These are phyloP conservation scores for Crepidotus variabilis DNA, from an alignment of 768 basidiomycete species.

Conservation along the genomic window DNA sequence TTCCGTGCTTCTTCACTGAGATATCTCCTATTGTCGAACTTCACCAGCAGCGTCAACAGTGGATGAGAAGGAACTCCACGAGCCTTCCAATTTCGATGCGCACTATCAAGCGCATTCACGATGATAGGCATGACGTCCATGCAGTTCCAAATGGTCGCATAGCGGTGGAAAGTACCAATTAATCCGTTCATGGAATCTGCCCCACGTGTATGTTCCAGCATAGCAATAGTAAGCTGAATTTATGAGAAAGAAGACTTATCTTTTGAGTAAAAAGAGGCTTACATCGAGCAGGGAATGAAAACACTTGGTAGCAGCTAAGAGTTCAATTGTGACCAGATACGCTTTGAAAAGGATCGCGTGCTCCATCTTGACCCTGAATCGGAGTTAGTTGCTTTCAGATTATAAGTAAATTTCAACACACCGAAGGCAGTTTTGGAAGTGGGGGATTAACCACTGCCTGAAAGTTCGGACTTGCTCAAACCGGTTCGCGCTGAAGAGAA, in stretches of 20 bases:
- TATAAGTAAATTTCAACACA: slow-evolving; percentile 22
- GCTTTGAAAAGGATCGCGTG: slow-evolving; percentile 41
- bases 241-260: slow-evolving; percentile 5
- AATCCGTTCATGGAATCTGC: slow-evolving; percentile 54
- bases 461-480: slow-evolving; percentile 75
- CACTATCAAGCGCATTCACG: slow-evolving; percentile 53
- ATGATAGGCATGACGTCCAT: slow-evolving; percentile 62
- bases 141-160: slow-evolving; percentile 72
- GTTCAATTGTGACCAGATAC: slow-evolving; percentile 54
- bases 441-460: slow-evolving; percentile 72
- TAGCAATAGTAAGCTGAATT: slow-evolving; percentile 46
- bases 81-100: slow-evolving; percentile 61
- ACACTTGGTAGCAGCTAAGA: slow-evolving; percentile 60
- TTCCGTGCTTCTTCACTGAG: slow-evolving; percentile 53
- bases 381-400: background rate
- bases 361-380: slow-evolving; percentile 23
- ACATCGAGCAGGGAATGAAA: slow-evolving; percentile 73
- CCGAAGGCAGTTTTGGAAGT: slow-evolving; percentile 55
- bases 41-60: slow-evolving; percentile 58
- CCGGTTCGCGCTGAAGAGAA: slow-evolving; percentile 51
- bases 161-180: slow-evolving; percentile 70
- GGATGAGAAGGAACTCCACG: slow-evolving; percentile 64
- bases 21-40: slow-evolving; percentile 59
- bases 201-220: slow-evolving; percentile 50
- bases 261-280: slow-evolving; percentile 15